Conservation (phyloP, 352 stramenopile species). For the Pythium rhizo-oryzae region DNA sequence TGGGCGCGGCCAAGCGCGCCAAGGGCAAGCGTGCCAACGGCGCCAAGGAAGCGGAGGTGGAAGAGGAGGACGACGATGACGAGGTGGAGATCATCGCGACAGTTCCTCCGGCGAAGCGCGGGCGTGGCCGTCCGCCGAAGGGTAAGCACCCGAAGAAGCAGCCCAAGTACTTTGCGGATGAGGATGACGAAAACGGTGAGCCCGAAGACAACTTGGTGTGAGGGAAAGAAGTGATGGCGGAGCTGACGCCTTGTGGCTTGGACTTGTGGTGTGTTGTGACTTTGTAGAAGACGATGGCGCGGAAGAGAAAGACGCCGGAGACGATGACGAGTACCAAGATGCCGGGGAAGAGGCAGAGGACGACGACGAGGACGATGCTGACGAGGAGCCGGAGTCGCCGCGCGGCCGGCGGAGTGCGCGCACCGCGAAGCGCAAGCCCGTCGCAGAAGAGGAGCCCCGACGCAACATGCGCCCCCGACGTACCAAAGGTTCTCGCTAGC, state of each 20-base stretch:
- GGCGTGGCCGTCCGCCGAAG: constrained; percentile 19
- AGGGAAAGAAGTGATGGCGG: neutral
- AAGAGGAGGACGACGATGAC: constrained; percentile 20
- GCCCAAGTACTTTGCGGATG: constrained; percentile 9
- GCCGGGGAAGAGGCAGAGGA: constrained; percentile 18
- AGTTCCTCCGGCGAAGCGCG: constrained; percentile 8
- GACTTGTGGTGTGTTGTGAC: neutral
- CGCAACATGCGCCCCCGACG: constrained; percentile 28
- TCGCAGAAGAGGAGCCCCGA: constrained; percentile 13
- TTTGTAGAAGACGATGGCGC: constrained; percentile 4
- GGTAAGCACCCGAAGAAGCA: constrained; percentile 32
- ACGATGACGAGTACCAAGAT: constrained; percentile 25
- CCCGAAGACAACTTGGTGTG: neutral
- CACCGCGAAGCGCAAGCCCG: constrained; percentile 25
- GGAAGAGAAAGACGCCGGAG: constrained; percentile 24
- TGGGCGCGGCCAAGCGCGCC: constrained; percentile 18
- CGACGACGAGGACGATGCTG: constrained; percentile 22
- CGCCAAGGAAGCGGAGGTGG: neutral
- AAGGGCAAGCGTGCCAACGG: constrained; percentile 17
- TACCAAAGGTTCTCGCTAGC: constrained; percentile 35
- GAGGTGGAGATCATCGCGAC: constrained; percentile 33
- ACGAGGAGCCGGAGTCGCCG: constrained; percentile 27
- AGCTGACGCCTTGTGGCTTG: neutral
- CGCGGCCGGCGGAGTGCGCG: constrained; percentile 27
- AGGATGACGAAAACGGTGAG: constrained; percentile 16